Evolutionary conservation across 1,284 basidiomycete species (phyloP).

Genomic region (Sanghuangporus weigelae): DNA sequence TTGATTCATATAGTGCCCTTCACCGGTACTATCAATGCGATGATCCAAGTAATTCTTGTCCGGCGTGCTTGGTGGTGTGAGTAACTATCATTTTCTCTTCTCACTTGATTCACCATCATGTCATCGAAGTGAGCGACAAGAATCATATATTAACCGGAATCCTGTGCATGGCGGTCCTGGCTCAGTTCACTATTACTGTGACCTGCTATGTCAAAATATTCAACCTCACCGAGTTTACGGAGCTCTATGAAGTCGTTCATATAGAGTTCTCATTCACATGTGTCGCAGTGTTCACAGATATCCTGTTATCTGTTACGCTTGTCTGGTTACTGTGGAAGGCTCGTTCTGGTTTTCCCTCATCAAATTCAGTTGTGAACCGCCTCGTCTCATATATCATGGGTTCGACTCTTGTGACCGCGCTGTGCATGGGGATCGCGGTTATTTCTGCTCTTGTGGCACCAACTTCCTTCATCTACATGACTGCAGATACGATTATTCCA

Average conservation of each 20-base stretch:
- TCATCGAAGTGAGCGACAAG: slow-evolving; percentile 8
- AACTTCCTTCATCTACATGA: slow-evolving; percentile 4
- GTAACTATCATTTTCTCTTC: not conserved
- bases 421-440: not conserved
- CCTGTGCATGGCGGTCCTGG: not conserved
- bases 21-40: not conserved
- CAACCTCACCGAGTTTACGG: not conserved
- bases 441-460: not conserved
- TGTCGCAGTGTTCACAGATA: slow-evolving; percentile 6
- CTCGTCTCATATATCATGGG: slow-evolving; percentile 15
- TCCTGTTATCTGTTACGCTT: slow-evolving; percentile 6
- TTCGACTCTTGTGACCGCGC: slow-evolving; percentile 18
- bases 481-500: not conserved
- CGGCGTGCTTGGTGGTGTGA: not conserved
- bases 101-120: not conserved
- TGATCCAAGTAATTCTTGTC: not conserved
- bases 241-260: not conserved
- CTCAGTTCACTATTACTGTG: not conserved
- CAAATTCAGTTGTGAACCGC: slow-evolving; percentile 11
- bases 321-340: slow-evolving; percentile 4
- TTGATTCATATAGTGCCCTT: not conserved
- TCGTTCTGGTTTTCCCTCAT: slow-evolving; percentile 1
- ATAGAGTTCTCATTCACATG: not conserved
- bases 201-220: not conserved
- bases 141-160: not conserved